Conservation (phyloP, 768 basidiomycete genomes). For the Coprinopsis sp. region DNA sequence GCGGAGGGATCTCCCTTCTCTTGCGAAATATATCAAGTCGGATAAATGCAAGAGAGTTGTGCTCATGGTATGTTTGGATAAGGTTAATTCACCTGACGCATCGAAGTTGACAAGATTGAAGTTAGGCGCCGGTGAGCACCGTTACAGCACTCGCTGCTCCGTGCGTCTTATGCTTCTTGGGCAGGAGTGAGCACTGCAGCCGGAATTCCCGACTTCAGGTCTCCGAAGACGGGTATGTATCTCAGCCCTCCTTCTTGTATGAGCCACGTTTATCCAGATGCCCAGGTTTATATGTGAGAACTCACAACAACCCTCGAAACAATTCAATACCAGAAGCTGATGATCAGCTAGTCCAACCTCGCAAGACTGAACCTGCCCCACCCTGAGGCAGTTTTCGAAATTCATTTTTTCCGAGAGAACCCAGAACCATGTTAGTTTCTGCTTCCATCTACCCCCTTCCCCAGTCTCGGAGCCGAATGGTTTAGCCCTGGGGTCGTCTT, state of each 20-base stretch:
- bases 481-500: not conserved
- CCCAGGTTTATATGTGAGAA: slow-evolving; percentile 51
- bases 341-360: slow-evolving; percentile 60
- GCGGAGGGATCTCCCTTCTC: slow-evolving; percentile 24
- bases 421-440: slow-evolving; percentile 72
- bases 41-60: slow-evolving; percentile 62
- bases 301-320: not conserved
- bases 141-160: no score
- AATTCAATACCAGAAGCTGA: not conserved
- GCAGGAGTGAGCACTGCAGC: slow-evolving; percentile 73
- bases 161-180: not conserved
- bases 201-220: slow-evolving; percentile 88
- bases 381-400: slow-evolving; percentile 94
- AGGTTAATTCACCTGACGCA: not conserved
- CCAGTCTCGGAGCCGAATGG: not conserved
- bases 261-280: not conserved
- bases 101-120: slow-evolving; percentile 19
- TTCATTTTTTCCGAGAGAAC: slow-evolving; percentile 75
- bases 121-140: slow-evolving; percentile 68
- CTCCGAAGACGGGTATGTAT: slow-evolving; percentile 72
- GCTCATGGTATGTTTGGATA: slow-evolving; percentile 52
- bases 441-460: not conserved
- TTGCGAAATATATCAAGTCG: slow-evolving; percentile 69
- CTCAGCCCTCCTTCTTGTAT: not conserved
- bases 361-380: slow-evolving; percentile 77